phyloP scores from a whole-genome alignment of 805 yeast species.

The Millerozyma miso region DNA sequence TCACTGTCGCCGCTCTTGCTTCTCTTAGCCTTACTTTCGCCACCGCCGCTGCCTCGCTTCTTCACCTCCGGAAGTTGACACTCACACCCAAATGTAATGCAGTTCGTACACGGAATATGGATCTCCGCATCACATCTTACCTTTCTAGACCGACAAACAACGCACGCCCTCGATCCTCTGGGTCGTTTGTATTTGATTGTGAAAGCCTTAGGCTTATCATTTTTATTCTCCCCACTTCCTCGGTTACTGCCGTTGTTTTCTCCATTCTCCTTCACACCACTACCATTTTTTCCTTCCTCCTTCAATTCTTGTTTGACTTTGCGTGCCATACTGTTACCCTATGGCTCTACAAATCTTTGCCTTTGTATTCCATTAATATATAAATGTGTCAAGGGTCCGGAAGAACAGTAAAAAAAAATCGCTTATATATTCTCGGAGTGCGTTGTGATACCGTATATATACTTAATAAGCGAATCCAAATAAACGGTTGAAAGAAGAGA shows the following conservation, averaged over 20 bases:
- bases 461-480: too few species aligned
- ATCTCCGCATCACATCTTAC: constrained; percentile 75
- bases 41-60: constrained; percentile 31
- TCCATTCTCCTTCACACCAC: constrained; percentile 1
- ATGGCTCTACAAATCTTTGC: background rate
- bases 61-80: constrained; percentile 64
- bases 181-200: constrained; percentile 49
- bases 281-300: background rate
- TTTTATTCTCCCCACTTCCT: constrained; percentile 1
- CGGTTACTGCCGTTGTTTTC: background rate
- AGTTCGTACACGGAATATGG: constrained; percentile 49
- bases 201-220: constrained; percentile 39
- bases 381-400: too few species aligned
- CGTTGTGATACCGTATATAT: background rate
- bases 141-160: constrained; percentile 72
- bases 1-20: constrained; percentile 1
- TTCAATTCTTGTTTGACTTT: constrained; percentile 12
- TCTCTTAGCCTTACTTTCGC: constrained; percentile 14
- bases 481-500: too few species aligned
- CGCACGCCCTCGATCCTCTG: constrained; percentile 68
- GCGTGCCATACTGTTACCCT: constrained; percentile 10
- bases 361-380: background rate
- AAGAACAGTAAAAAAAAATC: too few species aligned
- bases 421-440: background rate
- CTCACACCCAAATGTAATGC: constrained; percentile 67